Percentiles rank a stretch among this genome's conserved stretches.
phyloP scores from a whole-genome alignment of 2,329 filamentous ascomycete genomes.

The Gliomastix tumulicola region DNA sequence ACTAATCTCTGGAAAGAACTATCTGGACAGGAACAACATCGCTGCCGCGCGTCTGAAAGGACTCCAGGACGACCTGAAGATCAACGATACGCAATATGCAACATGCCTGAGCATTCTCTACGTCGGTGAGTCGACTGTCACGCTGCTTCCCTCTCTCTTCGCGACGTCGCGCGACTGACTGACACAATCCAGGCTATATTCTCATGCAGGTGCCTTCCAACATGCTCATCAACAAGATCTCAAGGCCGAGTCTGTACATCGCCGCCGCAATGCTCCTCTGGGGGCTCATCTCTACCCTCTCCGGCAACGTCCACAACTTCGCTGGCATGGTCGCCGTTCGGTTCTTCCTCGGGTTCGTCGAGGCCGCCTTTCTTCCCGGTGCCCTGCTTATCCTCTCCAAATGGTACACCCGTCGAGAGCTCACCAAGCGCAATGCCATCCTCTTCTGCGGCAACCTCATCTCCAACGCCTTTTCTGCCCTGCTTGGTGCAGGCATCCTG shows the following conservation, averaged over 20 bases:
- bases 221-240: slow-evolving; percentile 48
- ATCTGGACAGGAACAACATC: slow-evolving; percentile 63
- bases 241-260: slow-evolving; percentile 44
- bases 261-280: slow-evolving; percentile 46
- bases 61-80: slow-evolving; percentile 47
- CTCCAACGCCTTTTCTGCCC: slow-evolving; percentile 51
- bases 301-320: slow-evolving; percentile 44
- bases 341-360: slow-evolving; percentile 55
- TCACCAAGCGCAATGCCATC: slow-evolving; percentile 47
- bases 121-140: too few species aligned
- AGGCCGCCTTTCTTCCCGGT: slow-evolving; percentile 59
- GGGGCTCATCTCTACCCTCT: slow-evolving; percentile 53
- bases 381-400: slow-evolving; percentile 56
- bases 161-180: too few species aligned
- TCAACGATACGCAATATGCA: slow-evolving; percentile 53
- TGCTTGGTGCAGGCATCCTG: slow-evolving; percentile 52
- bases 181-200: too few species aligned
- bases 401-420: slow-evolving; percentile 57
- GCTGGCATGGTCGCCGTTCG: slow-evolving; percentile 46
- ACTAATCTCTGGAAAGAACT: too few species aligned
- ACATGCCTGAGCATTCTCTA: slow-evolving; percentile 59
- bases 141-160: too few species aligned
- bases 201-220: slow-evolving; percentile 56
- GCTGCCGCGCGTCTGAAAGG: slow-evolving; percentile 59
- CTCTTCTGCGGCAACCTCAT: slow-evolving; percentile 54